Percentiles rank a stretch among this genome's conserved stretches.
phyloP scores from a whole-genome alignment of 139 green algal genomes.

The Yamagishiella unicocca region DNA sequence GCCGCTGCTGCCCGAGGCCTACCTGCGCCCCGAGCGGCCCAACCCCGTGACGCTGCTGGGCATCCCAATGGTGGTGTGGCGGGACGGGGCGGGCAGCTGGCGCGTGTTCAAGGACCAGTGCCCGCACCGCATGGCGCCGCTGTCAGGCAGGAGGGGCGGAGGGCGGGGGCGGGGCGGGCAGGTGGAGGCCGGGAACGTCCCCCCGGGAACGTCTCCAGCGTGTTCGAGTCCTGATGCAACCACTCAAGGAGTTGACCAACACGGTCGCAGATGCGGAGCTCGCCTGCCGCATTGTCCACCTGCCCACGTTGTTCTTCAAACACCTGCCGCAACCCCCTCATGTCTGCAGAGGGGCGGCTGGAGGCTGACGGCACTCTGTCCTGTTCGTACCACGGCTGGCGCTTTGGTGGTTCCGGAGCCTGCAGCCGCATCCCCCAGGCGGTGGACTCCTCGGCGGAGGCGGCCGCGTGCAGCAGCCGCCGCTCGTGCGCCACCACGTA shows the following conservation, averaged over 20 bases:
- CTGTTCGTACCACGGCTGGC: conserved; percentile 57
- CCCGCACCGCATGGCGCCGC: conserved; percentile 61
- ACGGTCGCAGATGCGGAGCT: background rate
- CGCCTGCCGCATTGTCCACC: too few species aligned
- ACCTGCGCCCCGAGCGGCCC: conserved; percentile 31
- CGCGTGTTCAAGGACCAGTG: conserved; percentile 54
- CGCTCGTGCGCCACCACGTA: background rate
- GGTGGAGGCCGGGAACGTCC: background rate
- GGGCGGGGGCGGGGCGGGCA: background rate
- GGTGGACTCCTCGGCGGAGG: conserved; percentile 7
- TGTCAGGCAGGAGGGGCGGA: conserved; percentile 27
- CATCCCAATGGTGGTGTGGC: conserved; percentile 49
- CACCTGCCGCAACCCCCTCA: background rate
- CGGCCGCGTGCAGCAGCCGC: conserved; percentile 21
- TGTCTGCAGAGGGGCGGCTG: conserved; percentile 53
- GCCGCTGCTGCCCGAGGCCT: conserved; percentile 19
- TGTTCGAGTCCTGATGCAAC: too few species aligned
- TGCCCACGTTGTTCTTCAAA: too few species aligned
- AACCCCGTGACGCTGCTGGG: conserved; percentile 51
- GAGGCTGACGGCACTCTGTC: conserved; percentile 58
- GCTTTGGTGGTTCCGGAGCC: conserved; percentile 49
- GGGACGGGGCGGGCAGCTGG: conserved; percentile 40
- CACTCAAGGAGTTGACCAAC: background rate
- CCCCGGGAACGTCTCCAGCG: too few species aligned
- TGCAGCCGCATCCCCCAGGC: conserved; percentile 60